These are phyloP conservation scores for Eutrema yunnanense DNA, from an alignment of 345 rosid species.

Conservation along the genomic window DNA sequence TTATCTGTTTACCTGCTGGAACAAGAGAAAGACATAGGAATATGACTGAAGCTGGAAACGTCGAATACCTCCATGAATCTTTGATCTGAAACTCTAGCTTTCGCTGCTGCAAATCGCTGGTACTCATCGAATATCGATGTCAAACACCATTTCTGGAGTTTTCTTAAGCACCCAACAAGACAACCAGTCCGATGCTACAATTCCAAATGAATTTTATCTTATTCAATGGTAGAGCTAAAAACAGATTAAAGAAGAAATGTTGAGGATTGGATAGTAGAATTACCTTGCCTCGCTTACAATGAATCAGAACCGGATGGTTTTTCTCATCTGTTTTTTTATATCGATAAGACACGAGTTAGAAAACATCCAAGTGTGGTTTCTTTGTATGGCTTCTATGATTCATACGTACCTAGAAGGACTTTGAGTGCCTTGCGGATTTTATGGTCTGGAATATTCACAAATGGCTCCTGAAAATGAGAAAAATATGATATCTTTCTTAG, in stretches of 20 bases:
- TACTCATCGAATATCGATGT: slow-evolving; percentile 91
- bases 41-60: slow-evolving; percentile 64
- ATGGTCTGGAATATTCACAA: slow-evolving; percentile 82
- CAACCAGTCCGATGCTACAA: slow-evolving; percentile 93
- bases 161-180: slow-evolving; percentile 89
- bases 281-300: slow-evolving; percentile 96
- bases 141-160: slow-evolving; percentile 84
- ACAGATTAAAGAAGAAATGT: neutral
- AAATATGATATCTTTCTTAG: neutral
- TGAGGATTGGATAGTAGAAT: neutral
- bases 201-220: neutral
- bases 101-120: slow-evolving; percentile 86
- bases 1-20: slow-evolving; percentile 38
- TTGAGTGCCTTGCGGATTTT: slow-evolving; percentile 77
- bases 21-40: slow-evolving; percentile 71
- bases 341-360: neutral
- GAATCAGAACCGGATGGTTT: slow-evolving; percentile 89
- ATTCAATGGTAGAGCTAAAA: neutral
- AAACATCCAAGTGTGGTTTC: neutral
- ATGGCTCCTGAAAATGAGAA: slow-evolving; percentile 64
- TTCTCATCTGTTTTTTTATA: slow-evolving; percentile 48
- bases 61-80: slow-evolving; percentile 94
- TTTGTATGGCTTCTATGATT: neutral
- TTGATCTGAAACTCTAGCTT: slow-evolving; percentile 93
- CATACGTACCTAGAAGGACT: slow-evolving; percentile 64